Percentiles rank a stretch among this genome's conserved stretches.
phyloP scores from a whole-genome alignment of 495 filamentous ascomycete species.

The Aspergillus nanangensis region DNA sequence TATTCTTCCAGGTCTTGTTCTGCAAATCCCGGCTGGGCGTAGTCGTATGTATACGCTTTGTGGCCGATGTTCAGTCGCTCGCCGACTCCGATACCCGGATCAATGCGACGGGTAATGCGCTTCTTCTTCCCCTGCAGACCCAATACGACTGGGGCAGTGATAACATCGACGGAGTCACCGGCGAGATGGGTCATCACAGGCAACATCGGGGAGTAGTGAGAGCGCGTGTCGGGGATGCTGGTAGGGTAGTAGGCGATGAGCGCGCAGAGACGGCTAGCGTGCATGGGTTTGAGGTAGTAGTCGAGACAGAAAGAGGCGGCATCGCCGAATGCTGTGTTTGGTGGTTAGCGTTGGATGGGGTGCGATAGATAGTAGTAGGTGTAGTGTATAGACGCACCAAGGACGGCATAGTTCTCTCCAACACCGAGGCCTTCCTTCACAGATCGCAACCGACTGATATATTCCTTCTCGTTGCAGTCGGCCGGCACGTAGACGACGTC shows the following conservation, averaged over 20 bases:
- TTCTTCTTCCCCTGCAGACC: constrained; percentile 59
- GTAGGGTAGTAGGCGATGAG: constrained; percentile 61
- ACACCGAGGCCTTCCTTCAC: constrained; percentile 42
- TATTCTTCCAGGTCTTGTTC: constrained; percentile 49
- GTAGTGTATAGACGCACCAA: constrained; percentile 31
- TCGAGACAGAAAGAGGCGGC: constrained; percentile 56
- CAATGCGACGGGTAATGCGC: constrained; percentile 42
- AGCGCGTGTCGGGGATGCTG: constrained; percentile 43
- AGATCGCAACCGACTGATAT: constrained; percentile 39
- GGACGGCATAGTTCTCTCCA: constrained; percentile 46
- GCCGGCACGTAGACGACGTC: constrained; percentile 57
- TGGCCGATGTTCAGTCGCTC: constrained; percentile 36
- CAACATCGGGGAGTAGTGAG: constrained; percentile 44
- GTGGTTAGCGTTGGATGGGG: background rate
- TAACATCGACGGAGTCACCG: constrained; percentile 40
- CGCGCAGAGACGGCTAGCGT: constrained; percentile 40
- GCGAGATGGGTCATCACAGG: constrained; percentile 53
- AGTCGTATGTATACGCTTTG: constrained; percentile 45
- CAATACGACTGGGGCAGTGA: constrained; percentile 45
- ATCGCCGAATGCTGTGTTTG: constrained; percentile 49
- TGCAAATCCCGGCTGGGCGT: constrained; percentile 53
- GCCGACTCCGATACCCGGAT: constrained; percentile 51
- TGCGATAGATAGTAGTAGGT: background rate
- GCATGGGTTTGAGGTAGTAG: constrained; percentile 44
- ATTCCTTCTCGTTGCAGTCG: constrained; percentile 49